phyloP scores from a whole-genome alignment of 78 protist genomes.

The Planoprotostelium fungivorum region DNA sequence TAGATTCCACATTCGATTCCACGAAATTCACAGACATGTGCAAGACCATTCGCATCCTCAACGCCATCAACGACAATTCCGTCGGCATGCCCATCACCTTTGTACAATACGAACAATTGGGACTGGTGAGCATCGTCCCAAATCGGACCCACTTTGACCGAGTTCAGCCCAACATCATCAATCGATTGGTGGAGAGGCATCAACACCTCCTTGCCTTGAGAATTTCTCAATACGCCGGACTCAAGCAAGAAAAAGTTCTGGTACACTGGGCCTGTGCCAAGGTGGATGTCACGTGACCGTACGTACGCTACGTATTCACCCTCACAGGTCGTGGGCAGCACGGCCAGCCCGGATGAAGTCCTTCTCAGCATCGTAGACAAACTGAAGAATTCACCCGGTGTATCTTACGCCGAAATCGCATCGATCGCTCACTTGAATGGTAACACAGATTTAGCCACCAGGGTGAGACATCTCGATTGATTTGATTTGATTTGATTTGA shows the following conservation, averaged over 20 bases:
- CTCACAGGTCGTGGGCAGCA: too few relatives aligned
- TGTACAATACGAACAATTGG: slow-evolving; percentile 54
- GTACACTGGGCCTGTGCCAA: slow-evolving; percentile 58
- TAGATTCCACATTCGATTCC: slow-evolving; percentile 9
- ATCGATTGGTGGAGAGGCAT: slow-evolving; percentile 58
- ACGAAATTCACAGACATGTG: slow-evolving; percentile 69
- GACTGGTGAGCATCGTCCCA: slow-evolving; percentile 21
- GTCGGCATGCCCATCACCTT: slow-evolving; percentile 85
- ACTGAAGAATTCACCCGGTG: slow-evolving; percentile 45
- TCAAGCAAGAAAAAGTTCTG: slow-evolving; percentile 43
- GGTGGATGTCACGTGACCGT: too few relatives aligned
- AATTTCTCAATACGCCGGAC: slow-evolving; percentile 56
- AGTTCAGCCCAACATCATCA: slow-evolving; percentile 23
- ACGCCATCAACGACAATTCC: slow-evolving; percentile 47
- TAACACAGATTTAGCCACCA: slow-evolving; percentile 49
- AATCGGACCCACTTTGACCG: not conserved
- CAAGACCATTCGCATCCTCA: slow-evolving; percentile 59
- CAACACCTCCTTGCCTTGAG: slow-evolving; percentile 79
- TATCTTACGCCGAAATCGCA: slow-evolving; percentile 80
- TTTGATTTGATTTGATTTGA: too few relatives aligned
- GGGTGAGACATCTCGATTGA: too few relatives aligned
- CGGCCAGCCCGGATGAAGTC: slow-evolving; percentile 19
- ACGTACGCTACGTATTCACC: too few relatives aligned
- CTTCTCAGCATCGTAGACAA: slow-evolving; percentile 40
- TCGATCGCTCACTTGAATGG: slow-evolving; percentile 41